Evolutionary conservation across 1,139 yeast species (phyloP).

Genomic region (Debaryomyces nepalensis): DNA sequence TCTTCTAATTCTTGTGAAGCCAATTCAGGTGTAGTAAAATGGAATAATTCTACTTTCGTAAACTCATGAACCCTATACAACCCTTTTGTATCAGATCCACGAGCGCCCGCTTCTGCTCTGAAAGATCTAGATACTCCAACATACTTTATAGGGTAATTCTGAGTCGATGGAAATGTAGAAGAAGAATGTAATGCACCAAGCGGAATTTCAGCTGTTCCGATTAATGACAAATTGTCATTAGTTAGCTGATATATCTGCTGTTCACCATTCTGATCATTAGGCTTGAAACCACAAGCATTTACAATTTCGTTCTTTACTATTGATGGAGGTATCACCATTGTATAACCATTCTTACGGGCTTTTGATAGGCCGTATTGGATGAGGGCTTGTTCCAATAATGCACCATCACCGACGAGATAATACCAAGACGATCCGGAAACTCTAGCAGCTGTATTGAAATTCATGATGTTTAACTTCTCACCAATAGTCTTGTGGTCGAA

Average conservation of each 20-base stretch:
- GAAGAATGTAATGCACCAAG: constrained; percentile 70
- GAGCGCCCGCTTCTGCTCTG: constrained; percentile 97
- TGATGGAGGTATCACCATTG: constrained; percentile 80
- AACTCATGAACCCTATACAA: constrained; percentile 95
- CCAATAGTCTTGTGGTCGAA: constrained; percentile 74
- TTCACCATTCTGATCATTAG: constrained; percentile 87
- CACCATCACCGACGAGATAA: constrained; percentile 84
- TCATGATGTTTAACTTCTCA: constrained; percentile 62
- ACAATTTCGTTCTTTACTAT: constrained; percentile 79
- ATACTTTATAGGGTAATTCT: constrained; percentile 55
- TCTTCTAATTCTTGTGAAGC: constrained; percentile 61
- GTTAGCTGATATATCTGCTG: constrained; percentile 77
- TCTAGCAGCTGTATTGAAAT: constrained; percentile 71
- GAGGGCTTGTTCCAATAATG: constrained; percentile 86
- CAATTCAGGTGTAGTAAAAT: constrained; percentile 60
- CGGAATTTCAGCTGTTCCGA: constrained; percentile 97
- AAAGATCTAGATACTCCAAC: constrained; percentile 89
- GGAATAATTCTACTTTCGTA: constrained; percentile 93
- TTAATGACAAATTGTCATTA: constrained; percentile 61
- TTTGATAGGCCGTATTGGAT: constrained; percentile 73
- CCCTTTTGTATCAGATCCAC: constrained; percentile 92
- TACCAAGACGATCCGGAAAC: constrained; percentile 91
- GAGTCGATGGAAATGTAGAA: constrained; percentile 25
- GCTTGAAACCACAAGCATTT: constrained; percentile 92
- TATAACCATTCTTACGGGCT: constrained; percentile 72